Conservation (phyloP, 2,329 filamentous ascomycete species). For the Lachnellula hyalina region DNA sequence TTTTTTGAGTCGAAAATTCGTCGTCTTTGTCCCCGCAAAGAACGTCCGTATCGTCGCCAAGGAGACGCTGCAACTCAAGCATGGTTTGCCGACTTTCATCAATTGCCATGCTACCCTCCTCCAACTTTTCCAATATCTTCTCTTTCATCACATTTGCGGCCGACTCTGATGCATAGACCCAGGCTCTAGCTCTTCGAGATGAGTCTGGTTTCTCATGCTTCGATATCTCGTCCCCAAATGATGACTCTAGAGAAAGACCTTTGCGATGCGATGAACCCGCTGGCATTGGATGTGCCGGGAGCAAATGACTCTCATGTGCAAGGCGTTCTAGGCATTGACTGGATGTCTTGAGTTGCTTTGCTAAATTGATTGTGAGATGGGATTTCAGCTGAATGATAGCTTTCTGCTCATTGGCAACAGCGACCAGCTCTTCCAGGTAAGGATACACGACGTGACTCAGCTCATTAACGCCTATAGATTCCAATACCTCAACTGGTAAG, state of each 20-base stretch:
- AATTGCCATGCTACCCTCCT: conserved; percentile 51
- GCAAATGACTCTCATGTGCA: conserved; percentile 56
- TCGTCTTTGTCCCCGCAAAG: neutral
- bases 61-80: conserved; percentile 43
- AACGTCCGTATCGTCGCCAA: conserved; percentile 32
- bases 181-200: conserved; percentile 45
- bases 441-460: conserved; percentile 46
- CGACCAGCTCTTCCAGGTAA: conserved; percentile 49
- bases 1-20: neutral
- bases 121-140: conserved; percentile 53
- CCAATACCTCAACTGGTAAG: neutral
- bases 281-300: conserved; percentile 46
- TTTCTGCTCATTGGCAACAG: conserved; percentile 52
- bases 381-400: conserved; percentile 52
- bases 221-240: conserved; percentile 40
- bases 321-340: conserved; percentile 48
- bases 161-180: conserved; percentile 55
- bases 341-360: conserved; percentile 47
- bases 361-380: conserved; percentile 46
- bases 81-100: conserved; percentile 47
- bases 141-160: conserved; percentile 56
- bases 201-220: conserved; percentile 37
- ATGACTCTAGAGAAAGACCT: conserved; percentile 23
- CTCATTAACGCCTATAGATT: conserved; percentile 12
- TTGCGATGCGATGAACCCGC: conserved; percentile 21